Conservation (phyloP, 129 eudicot genomes). For the Sambucus nigra region DNA sequence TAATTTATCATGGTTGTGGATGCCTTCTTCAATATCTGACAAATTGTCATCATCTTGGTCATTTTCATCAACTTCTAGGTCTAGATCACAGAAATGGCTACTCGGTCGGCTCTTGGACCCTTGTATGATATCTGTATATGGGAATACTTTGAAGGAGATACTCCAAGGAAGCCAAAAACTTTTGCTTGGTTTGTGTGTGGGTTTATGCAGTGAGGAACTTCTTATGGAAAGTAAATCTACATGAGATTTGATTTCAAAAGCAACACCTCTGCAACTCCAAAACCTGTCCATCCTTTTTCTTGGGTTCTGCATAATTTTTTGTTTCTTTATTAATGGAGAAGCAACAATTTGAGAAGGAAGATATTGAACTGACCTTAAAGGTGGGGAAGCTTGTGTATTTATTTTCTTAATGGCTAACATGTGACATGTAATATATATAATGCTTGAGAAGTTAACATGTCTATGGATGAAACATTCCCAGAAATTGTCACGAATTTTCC, state of each 20-base stretch:
- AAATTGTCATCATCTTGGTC: constrained; percentile 15
- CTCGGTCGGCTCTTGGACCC: constrained; percentile 44
- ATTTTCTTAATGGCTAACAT: too few relatives aligned
- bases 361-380: too few relatives aligned
- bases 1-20: neutral
- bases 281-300: too few relatives aligned
- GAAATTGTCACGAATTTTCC: too few relatives aligned
- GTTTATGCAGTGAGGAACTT: constrained; percentile 19
- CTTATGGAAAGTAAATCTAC: constrained; percentile 35
- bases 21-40: constrained; percentile 45
- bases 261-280: constrained; percentile 69
- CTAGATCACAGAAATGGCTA: constrained; percentile 70
- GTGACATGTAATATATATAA: too few relatives aligned
- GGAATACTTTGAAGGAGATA: constrained; percentile 20
- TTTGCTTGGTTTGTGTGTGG: constrained; percentile 18
- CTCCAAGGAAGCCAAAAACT: constrained; percentile 52
- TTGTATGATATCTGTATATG: constrained; percentile 21
- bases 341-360: too few relatives aligned
- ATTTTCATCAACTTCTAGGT: constrained; percentile 21
- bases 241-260: constrained; percentile 64
- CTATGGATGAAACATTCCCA: too few relatives aligned
- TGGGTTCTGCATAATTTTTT: too few relatives aligned
- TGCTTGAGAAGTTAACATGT: too few relatives aligned
- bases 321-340: too few relatives aligned
- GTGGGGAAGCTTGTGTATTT: too few relatives aligned